Conservation (phyloP, 805 yeast genomes). For the Candida namnaoensis region DNA sequence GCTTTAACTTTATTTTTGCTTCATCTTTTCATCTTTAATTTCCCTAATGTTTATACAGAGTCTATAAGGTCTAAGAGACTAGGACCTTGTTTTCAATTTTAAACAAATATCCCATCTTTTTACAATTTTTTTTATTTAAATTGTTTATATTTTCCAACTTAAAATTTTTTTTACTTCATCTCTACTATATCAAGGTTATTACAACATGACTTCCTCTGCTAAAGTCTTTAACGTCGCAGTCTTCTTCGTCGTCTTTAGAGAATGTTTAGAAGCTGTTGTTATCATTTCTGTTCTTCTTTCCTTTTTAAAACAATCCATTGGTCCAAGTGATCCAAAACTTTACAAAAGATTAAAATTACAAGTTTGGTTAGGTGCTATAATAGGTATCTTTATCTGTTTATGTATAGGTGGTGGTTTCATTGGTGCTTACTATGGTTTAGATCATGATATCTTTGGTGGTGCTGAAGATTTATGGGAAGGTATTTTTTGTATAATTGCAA, state of each 20-base stretch:
- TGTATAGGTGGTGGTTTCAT: constrained; percentile 88
- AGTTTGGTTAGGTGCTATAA: constrained; percentile 76
- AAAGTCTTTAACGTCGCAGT: constrained; percentile 42
- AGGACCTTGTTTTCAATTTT: no score
- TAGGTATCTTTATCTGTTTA: constrained; percentile 74
- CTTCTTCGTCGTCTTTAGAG: constrained; percentile 90
- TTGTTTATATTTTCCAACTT: no score
- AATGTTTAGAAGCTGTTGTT: constrained; percentile 85
- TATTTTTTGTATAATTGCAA: constrained; percentile 83
- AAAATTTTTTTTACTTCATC: no score
- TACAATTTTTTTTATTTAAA: no score
- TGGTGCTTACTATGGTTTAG: constrained; percentile 81
- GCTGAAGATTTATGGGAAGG: constrained; percentile 98
- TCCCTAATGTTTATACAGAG: no score
- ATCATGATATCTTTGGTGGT: constrained; percentile 74
- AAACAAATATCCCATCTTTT: no score
- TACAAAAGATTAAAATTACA: constrained; percentile 63
- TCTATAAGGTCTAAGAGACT: no score
- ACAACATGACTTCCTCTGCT: constrained; percentile 8
- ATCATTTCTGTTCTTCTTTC: constrained; percentile 88
- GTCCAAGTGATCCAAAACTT: constrained; percentile 35
- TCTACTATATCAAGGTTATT: no score
- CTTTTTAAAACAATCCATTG: constrained; percentile 85
- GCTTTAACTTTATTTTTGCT: no score
- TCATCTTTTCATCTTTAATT: no score